phyloP scores from a whole-genome alignment of 768 basidiomycete genomes.

The Omphalotus guepiniiformis region DNA sequence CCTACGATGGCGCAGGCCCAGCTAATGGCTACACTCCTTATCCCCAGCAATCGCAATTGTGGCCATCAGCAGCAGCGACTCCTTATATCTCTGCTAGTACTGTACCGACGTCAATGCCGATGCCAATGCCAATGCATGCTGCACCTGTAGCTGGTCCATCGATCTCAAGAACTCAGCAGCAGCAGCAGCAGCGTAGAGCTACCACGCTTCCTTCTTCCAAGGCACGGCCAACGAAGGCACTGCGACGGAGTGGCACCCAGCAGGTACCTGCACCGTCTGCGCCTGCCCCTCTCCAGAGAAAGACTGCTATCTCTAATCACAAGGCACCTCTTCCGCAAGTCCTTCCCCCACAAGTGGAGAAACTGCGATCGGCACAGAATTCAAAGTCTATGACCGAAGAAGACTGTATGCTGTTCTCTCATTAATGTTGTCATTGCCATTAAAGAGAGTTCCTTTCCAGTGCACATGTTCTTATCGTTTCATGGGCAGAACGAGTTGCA shows the following conservation, averaged over 20 bases:
- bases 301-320: slow-evolving; percentile 1
- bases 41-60: slow-evolving; percentile 24
- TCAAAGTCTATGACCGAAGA: too few species aligned
- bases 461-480: slow-evolving; percentile 53
- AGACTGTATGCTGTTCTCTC: too few species aligned
- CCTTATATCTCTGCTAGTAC: slow-evolving; percentile 25
- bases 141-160: slow-evolving; percentile 12
- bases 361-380: too few species aligned
- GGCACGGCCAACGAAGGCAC: background rate
- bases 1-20: slow-evolving; percentile 1
- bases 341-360: too few species aligned
- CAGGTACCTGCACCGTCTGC: background rate
- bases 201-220: slow-evolving; percentile 16
- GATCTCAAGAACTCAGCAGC: slow-evolving; percentile 20
- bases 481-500: slow-evolving; percentile 61
- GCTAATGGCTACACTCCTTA: slow-evolving; percentile 11
- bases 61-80: slow-evolving; percentile 39
- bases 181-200: slow-evolving; percentile 31
- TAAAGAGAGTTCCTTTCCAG: slow-evolving; percentile 4
- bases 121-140: background rate
- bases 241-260: background rate
- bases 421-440: too few species aligned
- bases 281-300: slow-evolving; percentile 4
- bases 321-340: too few species aligned
- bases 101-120: slow-evolving; percentile 15